These are phyloP conservation scores for Colletotrichum eremochloae DNA, from an alignment of 2,329 filamentous ascomycete genomes.

Conservation along the genomic window DNA sequence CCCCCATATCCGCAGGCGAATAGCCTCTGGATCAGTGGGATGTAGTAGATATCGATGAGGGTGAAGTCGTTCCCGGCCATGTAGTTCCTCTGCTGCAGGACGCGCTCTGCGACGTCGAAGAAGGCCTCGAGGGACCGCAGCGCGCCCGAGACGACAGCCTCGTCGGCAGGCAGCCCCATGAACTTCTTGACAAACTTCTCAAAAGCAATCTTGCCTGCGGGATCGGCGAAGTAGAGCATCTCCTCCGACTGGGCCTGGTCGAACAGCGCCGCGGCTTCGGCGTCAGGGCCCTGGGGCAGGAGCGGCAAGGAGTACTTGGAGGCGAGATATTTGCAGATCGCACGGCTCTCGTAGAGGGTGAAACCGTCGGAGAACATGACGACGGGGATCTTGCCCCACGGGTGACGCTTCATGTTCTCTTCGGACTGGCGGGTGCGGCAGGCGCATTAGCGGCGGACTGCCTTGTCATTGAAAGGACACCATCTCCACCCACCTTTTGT, in stretches of 20 bases:
- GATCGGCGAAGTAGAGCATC: slow-evolving; percentile 58
- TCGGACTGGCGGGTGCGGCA: slow-evolving; percentile 48
- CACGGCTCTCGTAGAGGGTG: slow-evolving; percentile 61
- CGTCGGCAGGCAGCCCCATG: slow-evolving; percentile 57
- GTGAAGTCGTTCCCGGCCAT: slow-evolving; percentile 61
- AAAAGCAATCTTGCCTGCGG: slow-evolving; percentile 58
- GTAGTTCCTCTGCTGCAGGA: slow-evolving; percentile 56
- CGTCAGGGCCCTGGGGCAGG: slow-evolving; percentile 54
- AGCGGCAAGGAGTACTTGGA: slow-evolving; percentile 61
- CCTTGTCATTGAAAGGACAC: neutral
- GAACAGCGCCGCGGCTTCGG: slow-evolving; percentile 54
- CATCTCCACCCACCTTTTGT: slow-evolving; percentile 53
- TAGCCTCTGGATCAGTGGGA: slow-evolving; percentile 59
- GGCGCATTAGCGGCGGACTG: slow-evolving; percentile 44
- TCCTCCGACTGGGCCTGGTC: slow-evolving; percentile 59
- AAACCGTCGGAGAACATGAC: slow-evolving; percentile 56
- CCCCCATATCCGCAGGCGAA: slow-evolving; percentile 56
- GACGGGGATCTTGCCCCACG: slow-evolving; percentile 58
- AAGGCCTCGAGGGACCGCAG: slow-evolving; percentile 55
- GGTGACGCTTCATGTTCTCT: slow-evolving; percentile 55
- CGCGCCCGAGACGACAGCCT: slow-evolving; percentile 54
- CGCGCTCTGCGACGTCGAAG: slow-evolving; percentile 58
- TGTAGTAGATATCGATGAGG: slow-evolving; percentile 62
- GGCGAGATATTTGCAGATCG: slow-evolving; percentile 62
- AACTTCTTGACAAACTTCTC: slow-evolving; percentile 61